Evolutionary conservation across 371 early-diverging fungal species (phyloP).

Genomic region (Mucor sp.): DNA sequence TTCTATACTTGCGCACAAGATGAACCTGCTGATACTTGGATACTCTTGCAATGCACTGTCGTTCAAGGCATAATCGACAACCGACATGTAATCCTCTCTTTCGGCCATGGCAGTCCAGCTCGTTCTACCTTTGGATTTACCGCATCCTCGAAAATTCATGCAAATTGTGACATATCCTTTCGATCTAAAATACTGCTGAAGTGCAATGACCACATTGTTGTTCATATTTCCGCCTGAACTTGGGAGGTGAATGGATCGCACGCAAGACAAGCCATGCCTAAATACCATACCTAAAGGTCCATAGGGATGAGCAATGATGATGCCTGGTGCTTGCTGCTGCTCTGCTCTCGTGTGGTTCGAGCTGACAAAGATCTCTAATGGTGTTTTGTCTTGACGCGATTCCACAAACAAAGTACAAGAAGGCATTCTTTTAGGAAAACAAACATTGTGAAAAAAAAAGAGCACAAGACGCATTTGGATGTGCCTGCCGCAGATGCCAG

Average conservation of each 20-base stretch:
- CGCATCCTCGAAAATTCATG: constrained; percentile 61
- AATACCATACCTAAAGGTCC: constrained; percentile 44
- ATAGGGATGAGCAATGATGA: constrained; percentile 51
- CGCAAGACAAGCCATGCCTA: not conserved
- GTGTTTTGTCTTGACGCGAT: constrained; percentile 24
- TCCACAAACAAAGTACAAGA: constrained; percentile 26
- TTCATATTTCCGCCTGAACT: constrained; percentile 38
- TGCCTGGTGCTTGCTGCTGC: constrained; percentile 21
- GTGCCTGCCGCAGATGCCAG: not conserved
- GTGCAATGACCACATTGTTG: constrained; percentile 46
- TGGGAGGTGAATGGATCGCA: not conserved
- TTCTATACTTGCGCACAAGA: constrained; percentile 10
- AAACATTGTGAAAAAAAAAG: not conserved
- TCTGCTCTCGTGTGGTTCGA: not conserved
- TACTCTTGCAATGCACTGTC: not conserved
- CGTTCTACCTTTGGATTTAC: constrained; percentile 54
- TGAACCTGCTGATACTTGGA: constrained; percentile 7
- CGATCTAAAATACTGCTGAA: constrained; percentile 30
- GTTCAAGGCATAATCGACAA: constrained; percentile 38
- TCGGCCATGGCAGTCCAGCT: constrained; percentile 64
- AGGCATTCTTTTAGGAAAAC: constrained; percentile 35
- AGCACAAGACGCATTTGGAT: not conserved
- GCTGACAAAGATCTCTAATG: constrained; percentile 21
- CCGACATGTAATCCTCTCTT: constrained; percentile 54
- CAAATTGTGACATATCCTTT: constrained; percentile 36